These are phyloP conservation scores for bread wheat (Triticum aestivum) DNA, from an alignment of 176 grass and related monocot genomes.

Conservation along the genomic window DNA sequence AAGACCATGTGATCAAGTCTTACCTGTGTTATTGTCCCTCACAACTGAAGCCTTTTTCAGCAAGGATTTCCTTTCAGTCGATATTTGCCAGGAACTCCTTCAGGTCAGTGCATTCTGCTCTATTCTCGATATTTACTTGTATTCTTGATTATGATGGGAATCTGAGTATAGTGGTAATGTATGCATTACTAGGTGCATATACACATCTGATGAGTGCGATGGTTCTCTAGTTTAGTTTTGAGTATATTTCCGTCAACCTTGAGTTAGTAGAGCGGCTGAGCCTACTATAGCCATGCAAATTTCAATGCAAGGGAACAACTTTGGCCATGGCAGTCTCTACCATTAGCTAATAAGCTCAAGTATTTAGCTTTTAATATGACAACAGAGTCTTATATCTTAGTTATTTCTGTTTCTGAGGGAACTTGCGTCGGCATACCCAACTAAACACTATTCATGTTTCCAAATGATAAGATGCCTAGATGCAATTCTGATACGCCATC, in stretches of 20 bases:
- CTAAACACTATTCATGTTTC: not conserved
- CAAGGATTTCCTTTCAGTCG: constrained; percentile 56
- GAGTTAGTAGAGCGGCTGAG: not conserved
- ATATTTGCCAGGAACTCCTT: constrained; percentile 71
- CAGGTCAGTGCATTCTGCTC: constrained; percentile 58
- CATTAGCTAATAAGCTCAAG: not conserved
- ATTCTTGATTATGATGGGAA: constrained; percentile 2
- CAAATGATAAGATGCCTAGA: constrained; percentile 1
- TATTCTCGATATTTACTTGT: constrained; percentile 4
- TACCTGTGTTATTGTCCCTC: constrained; percentile 60
- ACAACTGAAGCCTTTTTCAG: constrained; percentile 78
- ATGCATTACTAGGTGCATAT: constrained; percentile 1
- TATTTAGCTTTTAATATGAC: not conserved
- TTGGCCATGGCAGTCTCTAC: not conserved
- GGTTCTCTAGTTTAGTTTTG: not conserved
- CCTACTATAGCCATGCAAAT: not conserved
- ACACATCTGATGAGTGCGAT: not conserved
- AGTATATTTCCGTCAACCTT: constrained; percentile 1
- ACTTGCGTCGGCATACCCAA: not conserved
- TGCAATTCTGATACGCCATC: not conserved
- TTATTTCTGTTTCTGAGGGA: not conserved
- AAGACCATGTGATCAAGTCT: constrained; percentile 55
- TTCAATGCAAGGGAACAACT: constrained; percentile 4
- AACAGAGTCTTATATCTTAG: not conserved
- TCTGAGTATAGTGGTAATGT: not conserved